These are phyloP conservation scores for Daldinia sp. DNA, from an alignment of 2,329 filamentous ascomycete genomes.

Conservation along the genomic window DNA sequence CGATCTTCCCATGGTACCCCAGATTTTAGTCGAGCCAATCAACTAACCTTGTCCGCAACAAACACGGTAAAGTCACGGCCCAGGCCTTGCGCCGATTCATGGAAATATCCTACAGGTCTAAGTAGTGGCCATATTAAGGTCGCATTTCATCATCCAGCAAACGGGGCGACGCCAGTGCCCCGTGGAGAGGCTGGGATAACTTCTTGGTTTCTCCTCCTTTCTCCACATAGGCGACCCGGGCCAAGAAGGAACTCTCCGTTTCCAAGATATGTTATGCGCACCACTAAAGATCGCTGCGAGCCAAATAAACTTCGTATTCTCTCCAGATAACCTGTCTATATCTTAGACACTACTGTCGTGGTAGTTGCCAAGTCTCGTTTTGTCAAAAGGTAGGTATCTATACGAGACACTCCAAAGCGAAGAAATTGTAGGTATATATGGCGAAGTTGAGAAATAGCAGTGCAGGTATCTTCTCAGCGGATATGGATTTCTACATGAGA, in stretches of 20 bases:
- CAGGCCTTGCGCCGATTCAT: conserved; percentile 33
- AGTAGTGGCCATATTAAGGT: conserved; percentile 14
- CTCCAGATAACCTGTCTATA: background rate
- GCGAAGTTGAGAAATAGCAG: background rate
- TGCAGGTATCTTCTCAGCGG: no score
- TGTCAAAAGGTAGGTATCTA: background rate
- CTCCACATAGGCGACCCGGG: background rate
- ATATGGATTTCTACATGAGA: no score
- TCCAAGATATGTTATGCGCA: conserved; percentile 29
- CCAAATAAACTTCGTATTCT: background rate
- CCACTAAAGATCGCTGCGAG: conserved; percentile 12
- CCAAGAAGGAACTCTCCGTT: background rate
- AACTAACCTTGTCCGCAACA: conserved; percentile 2
- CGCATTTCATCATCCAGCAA: conserved; percentile 18
- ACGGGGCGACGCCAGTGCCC: background rate
- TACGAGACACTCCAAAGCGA: background rate
- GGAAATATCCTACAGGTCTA: conserved; percentile 29
- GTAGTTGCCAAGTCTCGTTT: background rate
- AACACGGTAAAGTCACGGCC: conserved; percentile 31
- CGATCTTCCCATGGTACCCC: conserved; percentile 37
- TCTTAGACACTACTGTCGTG: background rate
- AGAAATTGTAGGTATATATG: background rate
- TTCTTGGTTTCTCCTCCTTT: conserved; percentile 3
- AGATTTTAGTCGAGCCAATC: conserved; percentile 42
- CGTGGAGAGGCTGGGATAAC: background rate